Evolutionary conservation across 306 rosid genomes (phyloP), one percentile per base, ranked within the genome.

Genomic region (Trifolium repens): DNA sequence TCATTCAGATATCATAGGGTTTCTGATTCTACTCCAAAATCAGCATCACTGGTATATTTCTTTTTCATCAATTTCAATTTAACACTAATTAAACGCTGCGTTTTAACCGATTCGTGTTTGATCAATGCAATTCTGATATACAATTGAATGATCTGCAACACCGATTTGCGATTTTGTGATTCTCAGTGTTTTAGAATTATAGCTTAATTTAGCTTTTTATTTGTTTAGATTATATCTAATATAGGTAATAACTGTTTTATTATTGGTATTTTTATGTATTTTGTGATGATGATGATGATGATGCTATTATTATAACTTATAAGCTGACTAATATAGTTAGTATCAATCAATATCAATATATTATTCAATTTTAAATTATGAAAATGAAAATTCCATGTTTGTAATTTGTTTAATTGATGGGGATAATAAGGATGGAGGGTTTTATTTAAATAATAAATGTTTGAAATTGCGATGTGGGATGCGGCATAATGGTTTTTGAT

Each of bases 21-120:
- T 94, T 79, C 90, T 79, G 81, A 73, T 78, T 79, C 81, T 82
- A 80, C 96, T 88, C 82, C 75, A 26, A 88, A 86, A 68, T 76
- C 84, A 70, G 39, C 75, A 5, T 80, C 81, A 32, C 80, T 39
- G 93, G 96, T 91, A 88, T 79, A 88, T 81, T 78, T 40, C 40
- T 75, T 19, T 39, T 61, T 32, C 10, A 32, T 79, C 6, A 59
- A 69, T 52, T 67, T 12, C 10, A 26, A 52, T 72, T 69, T 8
- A 30, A 32, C 47, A 40, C 52, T 66, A 15, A 32, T 61, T 43
- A 11, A 52, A 74, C 71, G 79, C 52, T 26, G 43, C 65, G 73
- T 75, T 81, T 81, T 74, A 54, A 22, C 53, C 69, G 74, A 60
- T 66, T 62, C 32, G 13, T 17, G 12, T 35, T 62, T 22, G 16